phyloP scores from a whole-genome alignment of 2,329 filamentous ascomycete species.

The Fusarium protoensiforme region DNA sequence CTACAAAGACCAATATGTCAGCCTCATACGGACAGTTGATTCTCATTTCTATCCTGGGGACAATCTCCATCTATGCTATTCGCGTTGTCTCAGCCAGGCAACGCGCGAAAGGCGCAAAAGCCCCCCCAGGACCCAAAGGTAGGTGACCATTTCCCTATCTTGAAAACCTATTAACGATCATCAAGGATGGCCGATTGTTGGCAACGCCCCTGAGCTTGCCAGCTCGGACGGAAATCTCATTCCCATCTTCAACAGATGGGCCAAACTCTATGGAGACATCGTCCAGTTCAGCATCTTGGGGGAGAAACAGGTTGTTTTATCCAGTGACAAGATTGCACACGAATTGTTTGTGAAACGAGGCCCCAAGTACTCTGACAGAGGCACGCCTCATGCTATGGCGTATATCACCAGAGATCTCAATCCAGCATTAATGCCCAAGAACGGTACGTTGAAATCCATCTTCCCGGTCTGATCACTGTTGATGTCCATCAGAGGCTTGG shows the following conservation, averaged over 20 bases:
- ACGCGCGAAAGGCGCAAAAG: not conserved
- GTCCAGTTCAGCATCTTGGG: slow-evolving; percentile 5
- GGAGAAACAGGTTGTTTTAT: not conserved
- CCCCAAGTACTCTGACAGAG: not conserved
- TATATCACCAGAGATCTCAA: not conserved
- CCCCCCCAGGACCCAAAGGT: slow-evolving; percentile 6
- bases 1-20: not conserved
- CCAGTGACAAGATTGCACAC: not conserved
- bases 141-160: too few relatives aligned
- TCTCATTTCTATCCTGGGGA: not conserved
- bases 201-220: slow-evolving; percentile 7
- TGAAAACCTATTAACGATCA: not conserved
- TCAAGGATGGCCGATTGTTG: slow-evolving; percentile 3
- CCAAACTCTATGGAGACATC: not conserved
- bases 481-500: not conserved
- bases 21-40: not conserved
- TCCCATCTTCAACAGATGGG: slow-evolving; percentile 3
- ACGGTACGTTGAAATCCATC: not conserved
- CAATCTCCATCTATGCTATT: not conserved
- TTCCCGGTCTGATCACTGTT: not conserved
- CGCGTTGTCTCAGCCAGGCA: not conserved
- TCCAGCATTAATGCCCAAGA: not conserved
- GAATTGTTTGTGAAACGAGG: slow-evolving; percentile 1
- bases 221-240: not conserved
- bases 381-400: not conserved